Evolutionary conservation across 805 yeast genomes (phyloP).

Genomic region (Danielozyma ontarioensis): DNA sequence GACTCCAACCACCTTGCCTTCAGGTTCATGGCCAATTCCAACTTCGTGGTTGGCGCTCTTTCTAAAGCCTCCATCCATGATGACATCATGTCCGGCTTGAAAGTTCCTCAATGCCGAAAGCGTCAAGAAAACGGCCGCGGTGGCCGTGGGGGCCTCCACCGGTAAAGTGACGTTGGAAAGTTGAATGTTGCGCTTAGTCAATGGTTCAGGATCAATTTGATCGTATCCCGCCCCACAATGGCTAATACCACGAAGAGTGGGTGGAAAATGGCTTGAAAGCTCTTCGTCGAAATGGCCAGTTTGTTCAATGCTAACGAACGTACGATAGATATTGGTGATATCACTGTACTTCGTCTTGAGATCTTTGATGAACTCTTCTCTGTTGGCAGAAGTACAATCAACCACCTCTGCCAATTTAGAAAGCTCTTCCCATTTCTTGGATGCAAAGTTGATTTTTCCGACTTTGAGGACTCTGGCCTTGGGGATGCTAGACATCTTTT

Average conservation of each 20-base stretch:
- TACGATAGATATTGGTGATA: conserved; percentile 42
- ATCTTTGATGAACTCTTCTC: conserved; percentile 40
- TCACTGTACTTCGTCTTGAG: conserved; percentile 41
- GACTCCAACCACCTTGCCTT: conserved; percentile 71
- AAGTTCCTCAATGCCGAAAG: conserved; percentile 66
- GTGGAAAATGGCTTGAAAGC: conserved; percentile 49
- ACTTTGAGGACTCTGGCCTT: conserved; percentile 63
- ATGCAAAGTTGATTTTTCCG: conserved; percentile 57
- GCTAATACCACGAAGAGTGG: conserved; percentile 45
- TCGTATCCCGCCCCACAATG: conserved; percentile 78
- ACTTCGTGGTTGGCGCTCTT: conserved; percentile 48
- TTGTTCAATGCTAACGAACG: conserved; percentile 44
- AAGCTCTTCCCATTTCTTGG: conserved; percentile 56
- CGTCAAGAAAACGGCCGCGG: conserved; percentile 58
- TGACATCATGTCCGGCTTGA: conserved; percentile 49
- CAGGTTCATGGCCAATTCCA: conserved; percentile 69
- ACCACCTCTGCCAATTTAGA: conserved; percentile 28
- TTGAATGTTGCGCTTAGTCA: conserved; percentile 50
- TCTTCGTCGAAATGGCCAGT: conserved; percentile 69
- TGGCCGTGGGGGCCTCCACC: conserved; percentile 70
- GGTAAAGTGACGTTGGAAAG: conserved; percentile 63
- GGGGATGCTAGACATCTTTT: background rate
- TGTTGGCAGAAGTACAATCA: conserved; percentile 26
- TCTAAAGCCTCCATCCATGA: conserved; percentile 26
- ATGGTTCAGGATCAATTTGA: conserved; percentile 56